Percentiles rank a stretch among this genome's conserved stretches.
Conservation (phyloP, 306 rosid species). For the Citrullus colocynthis region DNA sequence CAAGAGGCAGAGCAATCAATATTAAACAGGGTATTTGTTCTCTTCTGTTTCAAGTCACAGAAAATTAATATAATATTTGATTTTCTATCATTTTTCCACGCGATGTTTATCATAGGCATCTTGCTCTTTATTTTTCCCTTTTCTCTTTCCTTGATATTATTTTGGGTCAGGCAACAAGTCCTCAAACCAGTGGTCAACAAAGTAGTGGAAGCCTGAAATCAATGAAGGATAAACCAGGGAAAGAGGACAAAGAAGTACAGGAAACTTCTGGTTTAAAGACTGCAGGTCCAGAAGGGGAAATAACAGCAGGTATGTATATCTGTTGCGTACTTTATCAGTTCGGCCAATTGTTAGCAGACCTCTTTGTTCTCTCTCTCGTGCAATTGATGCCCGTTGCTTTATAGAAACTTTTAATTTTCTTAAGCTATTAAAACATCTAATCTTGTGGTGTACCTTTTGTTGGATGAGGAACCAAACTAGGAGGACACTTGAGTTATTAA, state of each 20-base stretch:
- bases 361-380: neutral
- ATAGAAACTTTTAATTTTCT: neutral
- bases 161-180: conserved; percentile 65
- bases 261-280: conserved; percentile 82
- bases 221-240: conserved; percentile 79
- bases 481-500: neutral
- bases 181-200: conserved; percentile 51
- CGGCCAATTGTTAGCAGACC: neutral
- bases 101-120: neutral
- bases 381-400: neutral
- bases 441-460: neutral
- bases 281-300: conserved; percentile 98
- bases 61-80: neutral
- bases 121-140: neutral
- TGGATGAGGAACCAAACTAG: neutral
- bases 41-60: neutral
- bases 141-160: neutral
- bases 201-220: conserved; percentile 82
- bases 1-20: conserved; percentile 67
- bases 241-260: conserved; percentile 66
- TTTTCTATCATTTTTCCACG: neutral
- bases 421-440: neutral
- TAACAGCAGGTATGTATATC: conserved; percentile 46
- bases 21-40: conserved; percentile 52
- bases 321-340: neutral